Percentiles rank a stretch among this genome's conserved stretches.
phyloP scores from a whole-genome alignment of 2,329 filamentous ascomycete genomes.

The Ceratocystis albifundus region DNA sequence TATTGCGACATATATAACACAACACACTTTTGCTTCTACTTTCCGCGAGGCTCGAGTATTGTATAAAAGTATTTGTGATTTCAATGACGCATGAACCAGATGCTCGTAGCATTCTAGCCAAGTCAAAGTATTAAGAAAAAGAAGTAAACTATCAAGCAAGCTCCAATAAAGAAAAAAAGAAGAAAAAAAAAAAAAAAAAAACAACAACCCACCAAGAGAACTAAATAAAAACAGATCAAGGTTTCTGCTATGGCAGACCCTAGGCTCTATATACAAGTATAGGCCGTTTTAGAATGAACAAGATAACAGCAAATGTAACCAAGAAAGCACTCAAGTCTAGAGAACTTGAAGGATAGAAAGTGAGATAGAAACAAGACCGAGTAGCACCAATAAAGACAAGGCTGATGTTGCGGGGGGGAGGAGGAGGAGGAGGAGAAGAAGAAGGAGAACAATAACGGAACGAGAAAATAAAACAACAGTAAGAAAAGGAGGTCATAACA shows the following conservation, averaged over 20 bases:
- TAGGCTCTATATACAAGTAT: slow-evolving; percentile 7
- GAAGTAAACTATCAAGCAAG: neutral
- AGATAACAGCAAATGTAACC: neutral
- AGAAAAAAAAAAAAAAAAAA: no score
- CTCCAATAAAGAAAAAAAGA: neutral
- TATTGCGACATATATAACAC: neutral
- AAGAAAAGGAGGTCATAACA: neutral
- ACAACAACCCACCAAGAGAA: neutral
- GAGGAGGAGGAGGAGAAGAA: neutral
- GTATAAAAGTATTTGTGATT: neutral
- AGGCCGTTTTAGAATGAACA: slow-evolving; percentile 10
- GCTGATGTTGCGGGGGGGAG: neutral
- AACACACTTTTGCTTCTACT: neutral
- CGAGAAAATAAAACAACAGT: neutral
- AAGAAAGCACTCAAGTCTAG: neutral
- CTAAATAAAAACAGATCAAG: slow-evolving; percentile 3
- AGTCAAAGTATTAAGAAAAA: neutral
- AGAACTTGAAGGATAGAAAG: neutral
- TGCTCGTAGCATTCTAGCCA: neutral
- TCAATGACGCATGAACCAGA: neutral
- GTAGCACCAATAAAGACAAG: neutral
- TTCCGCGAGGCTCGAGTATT: neutral
- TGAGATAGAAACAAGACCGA: neutral
- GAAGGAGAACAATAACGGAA: neutral
- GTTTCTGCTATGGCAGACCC: neutral